Evolutionary conservation across 345 rosid species (phyloP), one percentile per base, ranked within the genome.

Genomic region (Eutrema yunnanense): DNA sequence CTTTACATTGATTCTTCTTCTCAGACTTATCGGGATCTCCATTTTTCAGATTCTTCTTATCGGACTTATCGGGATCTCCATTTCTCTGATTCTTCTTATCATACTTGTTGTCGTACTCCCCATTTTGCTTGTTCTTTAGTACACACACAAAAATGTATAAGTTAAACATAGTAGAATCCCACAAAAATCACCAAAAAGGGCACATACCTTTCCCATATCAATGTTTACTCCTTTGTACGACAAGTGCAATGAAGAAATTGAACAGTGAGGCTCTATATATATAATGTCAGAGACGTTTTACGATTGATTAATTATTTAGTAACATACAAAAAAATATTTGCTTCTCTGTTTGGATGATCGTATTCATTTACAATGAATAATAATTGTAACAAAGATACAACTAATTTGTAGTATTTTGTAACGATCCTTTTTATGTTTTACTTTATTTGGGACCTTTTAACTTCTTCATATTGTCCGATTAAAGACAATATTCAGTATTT

Each of bases 1-100:
- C 92, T 60, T 82, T 78, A 29, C 71, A 69, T 22, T 62, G 64
- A 46, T 75, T 69, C 43, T 75, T 62, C 22, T 62, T 68, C 16
- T 74, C 61, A 19, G 65, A 47, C 4, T 65, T 65, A 0, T 57
- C 52, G 4, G 67, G 13, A 2, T 38, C 72, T 47, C 72, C 72
- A 40, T 38, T 57, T 37, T 73, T 37, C 27, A 55, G 57, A 16
- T 73, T 73, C 60, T 65, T 65, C 2, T 50, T 65, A 2, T 51
- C 40, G 3, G 40, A 58, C 10, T 46, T 68, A 4, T 68, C 34
- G 3, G 65, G 13, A 26, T 70, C 66, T 70, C 64, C 63, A 69
- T 43, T 68, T 14, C 32, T 22, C 26, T 22, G 26, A 22, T 22
- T 22, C 26, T 22, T 22, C 26, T 22, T 22, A 1, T 22, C 26